Base-by-base conservation (phyloP, 2,329 filamentous ascomycete genomes). In the Ceratocystis diversiconidia region DNA sequence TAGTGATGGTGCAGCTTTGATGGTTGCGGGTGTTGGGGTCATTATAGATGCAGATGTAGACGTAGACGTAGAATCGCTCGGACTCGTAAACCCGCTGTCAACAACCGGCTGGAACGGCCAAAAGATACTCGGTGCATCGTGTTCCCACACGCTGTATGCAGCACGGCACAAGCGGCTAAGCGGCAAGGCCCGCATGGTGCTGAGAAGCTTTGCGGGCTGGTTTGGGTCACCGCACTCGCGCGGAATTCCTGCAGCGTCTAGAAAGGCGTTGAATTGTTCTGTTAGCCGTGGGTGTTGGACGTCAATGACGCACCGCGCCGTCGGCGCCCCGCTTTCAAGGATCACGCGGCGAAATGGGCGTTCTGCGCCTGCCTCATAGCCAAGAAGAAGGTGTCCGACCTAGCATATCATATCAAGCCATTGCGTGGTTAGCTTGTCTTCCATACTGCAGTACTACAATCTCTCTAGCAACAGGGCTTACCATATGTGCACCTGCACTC, bases 71-170 rank as follows among this genome's bases (percentile, higher is more conserved):
- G 12, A 12, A 15, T 41, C 8, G 36, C 12, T 3, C 36, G 10
- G 36, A 15, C 85, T 73, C 12, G 81, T 79, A 3, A 72, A 15
- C 73, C 70, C 0, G 80, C 55, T 80, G 70, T 88, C 85, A 66
- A 89, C 81, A 44, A 85, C 82, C 6, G 86, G 86, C 70, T 89
- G 87, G 74, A 88, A 90, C 0, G 87, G 78, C 82, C 82, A 85
- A 32, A 78, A 76, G 7, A 84, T 74, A 43, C 32, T n/a, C 6
- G 30, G 7, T 44, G 22, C 25, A 36, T 55, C 28, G 1, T 22
- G 7, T 3, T 30, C 22, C 64, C 64, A 65, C 10, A 65, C 64
- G 6, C 17, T 12, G 4, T 46, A 59, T 8, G 64, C 59, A 15
- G 64, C 57, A 6, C 15, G 25, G 28, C 55, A 59, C 25, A 59